phyloP scores from a whole-genome alignment of 2,329 filamentous ascomycete genomes.

The Aspergillus ibericus region DNA sequence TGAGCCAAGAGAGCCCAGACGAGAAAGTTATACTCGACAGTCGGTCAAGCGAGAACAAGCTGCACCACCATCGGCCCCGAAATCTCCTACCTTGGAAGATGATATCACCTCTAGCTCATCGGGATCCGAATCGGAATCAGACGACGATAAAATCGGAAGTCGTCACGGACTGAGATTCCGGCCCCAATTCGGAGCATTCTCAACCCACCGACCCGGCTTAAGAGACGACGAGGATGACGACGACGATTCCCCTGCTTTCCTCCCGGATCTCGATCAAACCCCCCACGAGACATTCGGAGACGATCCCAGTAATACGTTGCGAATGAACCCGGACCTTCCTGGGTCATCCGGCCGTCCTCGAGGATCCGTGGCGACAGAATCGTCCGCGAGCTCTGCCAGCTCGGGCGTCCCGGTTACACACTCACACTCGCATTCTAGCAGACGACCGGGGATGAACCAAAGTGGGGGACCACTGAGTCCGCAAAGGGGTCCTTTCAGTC shows the following conservation, averaged over 20 bases:
- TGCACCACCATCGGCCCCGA: conserved; percentile 22
- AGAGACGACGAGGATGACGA: conserved; percentile 45
- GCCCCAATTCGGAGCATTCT: conserved; percentile 43
- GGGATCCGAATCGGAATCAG: conserved; percentile 32
- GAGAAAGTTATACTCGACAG: conserved; percentile 23
- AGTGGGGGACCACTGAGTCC: conserved; percentile 37
- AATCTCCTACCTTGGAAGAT: conserved; percentile 37
- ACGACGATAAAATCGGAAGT: conserved; percentile 27
- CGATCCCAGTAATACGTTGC: conserved; percentile 45
- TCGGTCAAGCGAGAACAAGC: conserved; percentile 29
- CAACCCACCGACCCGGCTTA: conserved; percentile 34
- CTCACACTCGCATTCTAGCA: conserved; percentile 22
- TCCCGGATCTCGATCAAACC: conserved; percentile 29
- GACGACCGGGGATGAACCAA: conserved; percentile 15
- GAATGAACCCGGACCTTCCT: conserved; percentile 34
- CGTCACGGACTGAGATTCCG: conserved; percentile 32
- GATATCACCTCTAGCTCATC: conserved; percentile 33
- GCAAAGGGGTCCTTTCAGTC: conserved; percentile 50
- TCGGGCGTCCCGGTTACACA: conserved; percentile 34
- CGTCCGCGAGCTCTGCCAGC: conserved; percentile 40
- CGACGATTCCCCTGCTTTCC: conserved; percentile 49
- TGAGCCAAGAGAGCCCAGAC: conserved; percentile 25
- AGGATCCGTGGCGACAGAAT: conserved; percentile 26
- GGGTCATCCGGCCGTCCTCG: conserved; percentile 27
- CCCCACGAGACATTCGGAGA: conserved; percentile 25